A percentile compares a stretch with the other conserved stretches of the same genome.
phyloP scores from a whole-genome alignment of 1,284 basidiomycete species.

The Ganoderma multipileum region DNA sequence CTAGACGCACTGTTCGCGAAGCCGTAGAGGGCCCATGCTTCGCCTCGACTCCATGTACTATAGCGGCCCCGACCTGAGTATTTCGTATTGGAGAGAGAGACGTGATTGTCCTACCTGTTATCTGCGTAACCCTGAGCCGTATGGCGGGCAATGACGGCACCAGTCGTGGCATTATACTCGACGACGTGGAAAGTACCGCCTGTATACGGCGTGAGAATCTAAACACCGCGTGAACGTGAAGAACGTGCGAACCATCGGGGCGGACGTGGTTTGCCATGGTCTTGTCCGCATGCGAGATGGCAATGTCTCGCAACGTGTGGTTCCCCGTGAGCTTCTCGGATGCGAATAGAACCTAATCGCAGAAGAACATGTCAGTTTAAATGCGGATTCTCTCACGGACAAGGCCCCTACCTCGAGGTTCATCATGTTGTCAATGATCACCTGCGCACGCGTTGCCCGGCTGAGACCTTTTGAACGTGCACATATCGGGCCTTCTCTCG shows the following conservation, averaged over 20 bases:
- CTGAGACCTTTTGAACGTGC: constrained; percentile 9
- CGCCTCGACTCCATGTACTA: constrained; percentile 78
- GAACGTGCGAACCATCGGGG: constrained; percentile 54
- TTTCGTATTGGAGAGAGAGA: not conserved
- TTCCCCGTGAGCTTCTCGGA: constrained; percentile 65
- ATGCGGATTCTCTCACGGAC: not conserved
- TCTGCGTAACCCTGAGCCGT: constrained; percentile 71
- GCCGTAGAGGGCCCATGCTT: constrained; percentile 75
- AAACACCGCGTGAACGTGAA: not conserved
- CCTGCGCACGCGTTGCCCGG: constrained; percentile 41
- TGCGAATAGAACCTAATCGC: constrained; percentile 54
- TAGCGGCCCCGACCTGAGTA: constrained; percentile 7
- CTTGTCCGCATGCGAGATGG: constrained; percentile 67
- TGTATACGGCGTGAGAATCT: constrained; percentile 30
- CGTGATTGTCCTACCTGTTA: constrained; percentile 45
- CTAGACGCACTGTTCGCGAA: constrained; percentile 65
- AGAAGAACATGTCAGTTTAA: not conserved
- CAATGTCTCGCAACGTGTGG: constrained; percentile 62
- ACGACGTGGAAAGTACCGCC: constrained; percentile 73
- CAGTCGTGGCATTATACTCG: constrained; percentile 70
- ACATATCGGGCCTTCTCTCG: not conserved
- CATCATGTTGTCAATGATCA: constrained; percentile 84
- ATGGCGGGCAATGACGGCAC: constrained; percentile 57
- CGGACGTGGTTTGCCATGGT: constrained; percentile 73
- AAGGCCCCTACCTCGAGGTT: constrained; percentile 58